phyloP scores from a whole-genome alignment of 306 rosid species.

The Canavalia ensiformis region DNA sequence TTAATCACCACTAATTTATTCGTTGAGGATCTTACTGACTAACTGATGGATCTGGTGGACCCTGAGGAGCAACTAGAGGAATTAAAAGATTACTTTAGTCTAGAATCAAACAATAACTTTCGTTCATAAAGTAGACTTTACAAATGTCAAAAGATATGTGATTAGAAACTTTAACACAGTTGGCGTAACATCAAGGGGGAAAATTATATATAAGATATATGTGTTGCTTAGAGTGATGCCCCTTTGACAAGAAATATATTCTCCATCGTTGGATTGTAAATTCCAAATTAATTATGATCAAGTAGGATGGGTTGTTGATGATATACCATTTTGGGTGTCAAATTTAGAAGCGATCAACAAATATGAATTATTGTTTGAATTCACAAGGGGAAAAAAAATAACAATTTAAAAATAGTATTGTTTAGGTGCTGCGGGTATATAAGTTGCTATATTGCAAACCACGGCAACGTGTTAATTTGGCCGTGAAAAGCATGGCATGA shows the following conservation, averaged over 20 bases:
- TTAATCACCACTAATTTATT: not conserved
- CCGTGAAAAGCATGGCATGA: not conserved
- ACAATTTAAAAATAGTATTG: too few species aligned
- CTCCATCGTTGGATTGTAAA: slow-evolving; percentile 9
- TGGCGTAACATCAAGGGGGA: not conserved
- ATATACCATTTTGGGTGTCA: not conserved
- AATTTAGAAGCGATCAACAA: slow-evolving; percentile 17
- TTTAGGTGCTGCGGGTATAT: not conserved
- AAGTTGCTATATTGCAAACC: not conserved
- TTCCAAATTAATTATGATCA: slow-evolving; percentile 25
- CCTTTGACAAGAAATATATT: slow-evolving; percentile 42
- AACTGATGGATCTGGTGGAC: slow-evolving; percentile 1
- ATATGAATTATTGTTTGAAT: slow-evolving; percentile 10
- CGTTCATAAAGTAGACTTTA: slow-evolving; percentile 17
- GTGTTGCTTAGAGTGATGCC: too few species aligned
- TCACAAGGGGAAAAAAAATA: not conserved
- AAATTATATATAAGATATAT: too few species aligned
- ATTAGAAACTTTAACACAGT: slow-evolving; percentile 19
- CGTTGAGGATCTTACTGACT: slow-evolving; percentile 6
- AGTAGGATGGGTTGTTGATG: slow-evolving; percentile 7
- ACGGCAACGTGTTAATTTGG: not conserved
- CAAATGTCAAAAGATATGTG: slow-evolving; percentile 33
- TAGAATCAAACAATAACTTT: slow-evolving; percentile 15
- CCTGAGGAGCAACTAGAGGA: slow-evolving; percentile 11
- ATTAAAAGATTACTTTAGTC: slow-evolving; percentile 9